Conservation (phyloP, 164 flowering plant species). For the Vitis riparia region DNA sequence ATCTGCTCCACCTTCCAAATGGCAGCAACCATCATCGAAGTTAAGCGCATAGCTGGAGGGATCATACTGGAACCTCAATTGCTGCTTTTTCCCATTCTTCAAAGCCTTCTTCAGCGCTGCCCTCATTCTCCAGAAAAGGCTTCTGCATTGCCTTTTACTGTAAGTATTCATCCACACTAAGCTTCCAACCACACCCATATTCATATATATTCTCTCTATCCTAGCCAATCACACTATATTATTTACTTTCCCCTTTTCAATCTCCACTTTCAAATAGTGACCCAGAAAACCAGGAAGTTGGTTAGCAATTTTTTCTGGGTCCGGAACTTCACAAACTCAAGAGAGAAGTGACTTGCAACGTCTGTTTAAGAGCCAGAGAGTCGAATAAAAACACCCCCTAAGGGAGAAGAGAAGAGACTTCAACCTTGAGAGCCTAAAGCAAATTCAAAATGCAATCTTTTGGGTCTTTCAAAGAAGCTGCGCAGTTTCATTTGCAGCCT, state of each 20-base stretch:
- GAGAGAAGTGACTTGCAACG: not conserved
- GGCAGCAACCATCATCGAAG: slow-evolving; percentile 64
- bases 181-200: slow-evolving; percentile 34
- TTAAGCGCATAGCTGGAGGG: slow-evolving; percentile 83
- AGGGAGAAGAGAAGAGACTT: not conserved
- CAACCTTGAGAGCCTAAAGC: not conserved
- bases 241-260: too few species aligned
- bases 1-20: slow-evolving; percentile 12
- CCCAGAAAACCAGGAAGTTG: not conserved
- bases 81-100: slow-evolving; percentile 34
- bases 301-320: not conserved
- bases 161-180: slow-evolving; percentile 34
- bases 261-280: not conserved
- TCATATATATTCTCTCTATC: not conserved
- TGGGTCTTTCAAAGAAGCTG: slow-evolving; percentile 18
- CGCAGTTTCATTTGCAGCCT: slow-evolving; percentile 9
- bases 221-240: too few species aligned
- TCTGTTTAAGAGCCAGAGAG: not conserved
- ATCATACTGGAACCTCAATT: slow-evolving; percentile 65
- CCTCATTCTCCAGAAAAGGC: slow-evolving; percentile 55
- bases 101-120: slow-evolving; percentile 55
- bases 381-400: not conserved
- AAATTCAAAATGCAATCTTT: slow-evolving; percentile 14
- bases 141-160: slow-evolving; percentile 54
- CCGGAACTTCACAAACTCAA: not conserved